phyloP scores from a whole-genome alignment of 2,329 filamentous ascomycete genomes.

The Fusarium fracticaudum region DNA sequence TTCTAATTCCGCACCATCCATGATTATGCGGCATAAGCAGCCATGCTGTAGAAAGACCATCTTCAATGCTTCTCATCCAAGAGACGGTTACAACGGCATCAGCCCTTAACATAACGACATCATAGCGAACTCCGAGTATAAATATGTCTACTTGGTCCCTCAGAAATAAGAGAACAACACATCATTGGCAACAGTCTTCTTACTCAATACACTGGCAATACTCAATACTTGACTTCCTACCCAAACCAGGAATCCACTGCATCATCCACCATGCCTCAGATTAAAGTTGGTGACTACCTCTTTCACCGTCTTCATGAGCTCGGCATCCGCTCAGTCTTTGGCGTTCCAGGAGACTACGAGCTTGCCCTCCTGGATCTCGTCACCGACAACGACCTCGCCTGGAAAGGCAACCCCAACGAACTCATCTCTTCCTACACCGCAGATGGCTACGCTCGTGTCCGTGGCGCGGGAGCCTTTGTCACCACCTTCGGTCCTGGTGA shows the following conservation, averaged over 20 bases:
- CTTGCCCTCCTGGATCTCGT: background rate
- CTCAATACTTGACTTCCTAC: background rate
- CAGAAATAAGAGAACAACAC: background rate
- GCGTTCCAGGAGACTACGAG: background rate
- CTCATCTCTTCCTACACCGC: background rate
- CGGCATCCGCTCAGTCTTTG: background rate
- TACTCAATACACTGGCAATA: background rate
- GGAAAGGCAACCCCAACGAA: background rate
- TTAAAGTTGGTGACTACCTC: slow-evolving; percentile 3
- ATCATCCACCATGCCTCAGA: background rate
- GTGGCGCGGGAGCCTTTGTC: background rate
- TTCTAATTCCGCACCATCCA: background rate
- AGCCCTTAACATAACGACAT: background rate
- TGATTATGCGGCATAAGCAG: background rate
- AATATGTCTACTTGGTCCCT: background rate
- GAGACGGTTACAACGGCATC: background rate
- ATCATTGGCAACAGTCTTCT: background rate
- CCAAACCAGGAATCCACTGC: background rate
- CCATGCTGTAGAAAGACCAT: background rate
- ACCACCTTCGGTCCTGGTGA: background rate
- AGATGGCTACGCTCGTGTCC: background rate
- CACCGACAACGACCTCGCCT: background rate
- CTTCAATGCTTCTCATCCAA: background rate
- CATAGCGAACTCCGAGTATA: background rate
- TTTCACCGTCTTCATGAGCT: background rate